These are phyloP conservation scores for Dendrocalamus latiflorus DNA, from an alignment of 202 grass and related monocot genomes.

Conservation along the genomic window DNA sequence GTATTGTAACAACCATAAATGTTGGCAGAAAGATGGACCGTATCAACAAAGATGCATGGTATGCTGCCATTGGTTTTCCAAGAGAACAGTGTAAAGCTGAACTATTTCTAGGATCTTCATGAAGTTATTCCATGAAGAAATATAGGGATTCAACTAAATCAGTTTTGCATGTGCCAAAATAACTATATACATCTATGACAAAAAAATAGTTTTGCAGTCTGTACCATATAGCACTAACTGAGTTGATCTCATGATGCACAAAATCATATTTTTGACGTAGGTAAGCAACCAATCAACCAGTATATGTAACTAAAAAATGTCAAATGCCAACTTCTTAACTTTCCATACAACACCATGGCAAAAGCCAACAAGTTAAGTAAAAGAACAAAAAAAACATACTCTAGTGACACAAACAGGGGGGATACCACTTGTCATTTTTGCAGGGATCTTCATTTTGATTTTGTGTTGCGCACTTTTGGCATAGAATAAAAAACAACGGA, in stretches of 20 bases:
- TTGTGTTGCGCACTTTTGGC: not conserved
- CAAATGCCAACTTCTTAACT: not conserved
- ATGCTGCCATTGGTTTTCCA: not conserved
- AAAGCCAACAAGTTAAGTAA: too few relatives aligned
- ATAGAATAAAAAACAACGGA: not conserved
- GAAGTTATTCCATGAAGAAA: not conserved
- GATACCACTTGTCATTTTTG: too few relatives aligned
- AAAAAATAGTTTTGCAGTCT: not conserved
- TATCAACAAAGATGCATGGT: not conserved
- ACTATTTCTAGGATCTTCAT: not conserved
- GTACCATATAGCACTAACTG: not conserved
- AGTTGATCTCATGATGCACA: not conserved
- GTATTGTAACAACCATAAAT: not conserved
- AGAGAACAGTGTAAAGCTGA: not conserved
- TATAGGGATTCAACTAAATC: not conserved
- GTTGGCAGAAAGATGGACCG: not conserved
- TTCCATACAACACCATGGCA: not conserved
- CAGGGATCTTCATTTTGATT: constrained; percentile 15
- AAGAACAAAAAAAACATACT: not conserved
- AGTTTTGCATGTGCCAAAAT: not conserved
- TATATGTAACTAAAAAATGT: not conserved
- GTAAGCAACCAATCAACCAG: not conserved
- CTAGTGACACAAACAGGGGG: too few relatives aligned
- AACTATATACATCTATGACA: not conserved
- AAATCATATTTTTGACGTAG: not conserved